Evolutionary conservation across 2,329 filamentous ascomycete genomes (phyloP).

Genomic region (Catunica adiposa): DNA sequence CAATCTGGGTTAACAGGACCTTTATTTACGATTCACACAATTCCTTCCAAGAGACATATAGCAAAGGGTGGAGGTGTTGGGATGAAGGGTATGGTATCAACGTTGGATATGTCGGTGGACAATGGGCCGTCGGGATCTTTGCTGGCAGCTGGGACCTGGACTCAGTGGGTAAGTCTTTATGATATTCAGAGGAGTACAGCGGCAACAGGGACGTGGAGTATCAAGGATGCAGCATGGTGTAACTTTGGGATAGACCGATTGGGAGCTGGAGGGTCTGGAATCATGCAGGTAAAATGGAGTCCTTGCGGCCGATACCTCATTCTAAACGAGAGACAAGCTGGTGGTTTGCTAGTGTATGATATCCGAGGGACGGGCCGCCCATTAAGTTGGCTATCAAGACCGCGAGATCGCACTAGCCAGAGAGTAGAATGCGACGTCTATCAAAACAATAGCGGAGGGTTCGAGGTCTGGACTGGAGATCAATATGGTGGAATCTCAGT

Average conservation of each 20-base stretch:
- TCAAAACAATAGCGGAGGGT: conserved; percentile 24
- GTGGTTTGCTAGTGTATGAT: conserved; percentile 44
- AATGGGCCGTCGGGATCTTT: conserved; percentile 21
- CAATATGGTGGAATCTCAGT: conserved; percentile 37
- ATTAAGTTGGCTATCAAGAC: conserved; percentile 26
- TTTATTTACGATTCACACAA: conserved; percentile 38
- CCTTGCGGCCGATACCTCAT: conserved; percentile 45
- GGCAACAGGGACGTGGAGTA: conserved; percentile 41
- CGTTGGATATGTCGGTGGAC: conserved; percentile 32
- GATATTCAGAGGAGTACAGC: conserved; percentile 38
- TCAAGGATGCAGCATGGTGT: conserved; percentile 36
- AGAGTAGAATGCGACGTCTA: conserved; percentile 40
- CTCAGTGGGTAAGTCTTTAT: conserved; percentile 44
- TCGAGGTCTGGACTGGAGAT: conserved; percentile 47
- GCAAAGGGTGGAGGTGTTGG: conserved; percentile 45
- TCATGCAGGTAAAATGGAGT: conserved; percentile 44
- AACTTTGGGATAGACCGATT: conserved; percentile 23
- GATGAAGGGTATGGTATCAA: conserved; percentile 42
- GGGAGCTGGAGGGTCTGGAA: conserved; percentile 39
- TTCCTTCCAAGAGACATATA: conserved; percentile 41
- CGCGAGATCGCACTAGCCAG: conserved; percentile 22
- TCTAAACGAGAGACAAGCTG: conserved; percentile 42
- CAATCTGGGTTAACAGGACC: conserved; percentile 36
- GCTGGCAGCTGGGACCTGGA: conserved; percentile 47
- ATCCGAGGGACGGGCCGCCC: conserved; percentile 41